These are phyloP conservation scores for Calonectria leucothoes DNA, from an alignment of 2,329 filamentous ascomycete species.

Conservation along the genomic window DNA sequence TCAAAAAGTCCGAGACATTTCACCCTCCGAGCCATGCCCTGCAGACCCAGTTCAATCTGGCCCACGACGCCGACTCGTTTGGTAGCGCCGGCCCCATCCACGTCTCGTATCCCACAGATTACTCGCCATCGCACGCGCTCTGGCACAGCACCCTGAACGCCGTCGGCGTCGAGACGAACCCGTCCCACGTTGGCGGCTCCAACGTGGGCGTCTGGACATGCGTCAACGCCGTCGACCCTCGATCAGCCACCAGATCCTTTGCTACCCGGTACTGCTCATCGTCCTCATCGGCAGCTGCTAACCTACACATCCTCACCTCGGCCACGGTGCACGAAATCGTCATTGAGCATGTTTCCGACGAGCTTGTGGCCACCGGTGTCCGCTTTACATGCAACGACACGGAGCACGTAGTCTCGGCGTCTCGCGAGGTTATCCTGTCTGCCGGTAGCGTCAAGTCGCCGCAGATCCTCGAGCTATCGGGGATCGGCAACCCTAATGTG, in stretches of 20 bases:
- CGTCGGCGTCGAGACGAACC: conserved; percentile 53
- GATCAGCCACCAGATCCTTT: conserved; percentile 60
- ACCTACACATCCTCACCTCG: conserved; percentile 52
- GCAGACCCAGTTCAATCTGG: conserved; percentile 48
- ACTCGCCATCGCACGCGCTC: conserved; percentile 53
- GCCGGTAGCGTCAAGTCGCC: conserved; percentile 69
- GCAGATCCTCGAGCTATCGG: conserved; percentile 70
- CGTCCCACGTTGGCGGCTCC: conserved; percentile 61
- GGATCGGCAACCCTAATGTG: conserved; percentile 61
- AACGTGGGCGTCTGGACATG: conserved; percentile 62
- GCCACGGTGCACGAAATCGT: conserved; percentile 43
- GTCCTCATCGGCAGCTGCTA: conserved; percentile 53
- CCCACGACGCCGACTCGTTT: conserved; percentile 53
- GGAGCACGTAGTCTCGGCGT: conserved; percentile 50
- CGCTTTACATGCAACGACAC: conserved; percentile 51
- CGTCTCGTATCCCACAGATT: conserved; percentile 56
- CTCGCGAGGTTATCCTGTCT: conserved; percentile 67
- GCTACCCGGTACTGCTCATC: conserved; percentile 57
- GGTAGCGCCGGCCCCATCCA: conserved; percentile 61
- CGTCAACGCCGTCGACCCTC: conserved; percentile 60
- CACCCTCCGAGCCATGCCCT: conserved; percentile 51
- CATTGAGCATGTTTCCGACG: conserved; percentile 31
- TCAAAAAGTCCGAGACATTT: conserved; percentile 62
- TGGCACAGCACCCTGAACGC: conserved; percentile 61
- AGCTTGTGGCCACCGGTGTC: conserved; percentile 45